These are phyloP conservation scores for Huntiella moniliformis DNA, from an alignment of 2,329 filamentous ascomycete species.

Conservation along the genomic window DNA sequence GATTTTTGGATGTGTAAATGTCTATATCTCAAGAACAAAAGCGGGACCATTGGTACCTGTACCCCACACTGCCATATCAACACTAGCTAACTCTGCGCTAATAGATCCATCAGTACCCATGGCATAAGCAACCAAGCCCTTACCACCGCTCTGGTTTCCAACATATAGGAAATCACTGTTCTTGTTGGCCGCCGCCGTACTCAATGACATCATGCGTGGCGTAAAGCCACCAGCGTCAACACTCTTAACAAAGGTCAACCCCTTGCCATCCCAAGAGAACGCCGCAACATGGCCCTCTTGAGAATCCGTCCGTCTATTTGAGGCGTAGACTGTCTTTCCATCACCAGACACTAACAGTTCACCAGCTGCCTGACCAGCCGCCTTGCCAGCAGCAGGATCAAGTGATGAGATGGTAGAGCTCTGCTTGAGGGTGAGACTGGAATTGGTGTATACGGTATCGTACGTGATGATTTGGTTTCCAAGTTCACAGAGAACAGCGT, in stretches of 20 bases:
- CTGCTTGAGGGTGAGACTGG: conserved; percentile 1
- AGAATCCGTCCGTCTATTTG: conserved; percentile 30
- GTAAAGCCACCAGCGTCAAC: conserved; percentile 20
- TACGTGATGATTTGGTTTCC: conserved; percentile 12
- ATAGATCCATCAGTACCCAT: conserved; percentile 18
- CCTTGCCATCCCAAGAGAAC: conserved; percentile 21
- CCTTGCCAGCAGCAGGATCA: conserved; percentile 14
- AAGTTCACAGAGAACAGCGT: conserved; percentile 13
- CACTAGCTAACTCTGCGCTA: conserved; percentile 6
- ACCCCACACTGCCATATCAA: conserved; percentile 8
- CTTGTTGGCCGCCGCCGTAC: conserved; percentile 17
- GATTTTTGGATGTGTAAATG: neutral
- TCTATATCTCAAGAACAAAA: conserved; percentile 9
- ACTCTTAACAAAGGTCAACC: conserved; percentile 19
- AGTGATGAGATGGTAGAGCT: neutral
- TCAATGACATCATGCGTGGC: conserved; percentile 27
- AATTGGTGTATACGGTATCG: conserved; percentile 19
- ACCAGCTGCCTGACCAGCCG: conserved; percentile 25
- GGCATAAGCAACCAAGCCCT: conserved; percentile 23
- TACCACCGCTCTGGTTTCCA: conserved; percentile 27
- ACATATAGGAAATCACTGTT: conserved; percentile 22
- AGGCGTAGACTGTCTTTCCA: conserved; percentile 29
- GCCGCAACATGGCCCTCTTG: conserved; percentile 28
- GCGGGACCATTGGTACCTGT: conserved; percentile 1
- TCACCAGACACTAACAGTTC: conserved; percentile 25